These are phyloP conservation scores for Gymnopilus junonius DNA, from an alignment of 768 basidiomycete genomes.

Conservation along the genomic window DNA sequence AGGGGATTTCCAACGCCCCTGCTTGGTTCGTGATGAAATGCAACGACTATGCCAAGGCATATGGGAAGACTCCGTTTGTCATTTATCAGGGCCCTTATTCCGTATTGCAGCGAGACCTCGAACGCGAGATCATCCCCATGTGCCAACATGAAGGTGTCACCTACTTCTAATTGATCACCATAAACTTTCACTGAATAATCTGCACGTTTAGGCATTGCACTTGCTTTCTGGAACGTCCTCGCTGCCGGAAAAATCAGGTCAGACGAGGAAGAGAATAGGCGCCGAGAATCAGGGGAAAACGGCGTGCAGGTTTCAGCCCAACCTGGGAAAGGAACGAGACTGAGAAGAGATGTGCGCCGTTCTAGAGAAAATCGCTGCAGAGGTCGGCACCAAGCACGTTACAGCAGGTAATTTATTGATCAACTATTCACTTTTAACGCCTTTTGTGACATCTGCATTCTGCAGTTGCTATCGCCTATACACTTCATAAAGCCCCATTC, in stretches of 20 bases:
- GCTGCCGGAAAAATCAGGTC: constrained; percentile 53
- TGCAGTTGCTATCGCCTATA: constrained; percentile 56
- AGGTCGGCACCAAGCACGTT: constrained; percentile 47
- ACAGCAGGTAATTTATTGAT: constrained; percentile 46
- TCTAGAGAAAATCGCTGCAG: constrained; percentile 52
- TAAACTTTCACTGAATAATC: no score
- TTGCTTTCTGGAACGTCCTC: constrained; percentile 37
- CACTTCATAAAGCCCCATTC: constrained; percentile 38
- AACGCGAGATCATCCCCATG: constrained; percentile 58
- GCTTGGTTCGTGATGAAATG: constrained; percentile 53
- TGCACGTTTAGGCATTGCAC: constrained; percentile 30
- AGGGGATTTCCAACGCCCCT: constrained; percentile 48
- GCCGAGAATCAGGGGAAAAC: constrained; percentile 36
- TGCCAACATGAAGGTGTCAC: constrained; percentile 43
- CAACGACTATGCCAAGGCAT: constrained; percentile 53
- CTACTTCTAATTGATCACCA: constrained; percentile 15
- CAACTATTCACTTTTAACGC: no score
- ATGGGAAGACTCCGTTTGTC: constrained; percentile 53
- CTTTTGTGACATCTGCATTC: no score
- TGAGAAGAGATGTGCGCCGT: constrained; percentile 45
- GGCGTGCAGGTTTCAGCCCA: constrained; percentile 32
- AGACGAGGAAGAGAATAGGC: constrained; percentile 41
- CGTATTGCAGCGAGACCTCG: constrained; percentile 48
- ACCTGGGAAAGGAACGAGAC: constrained; percentile 51
- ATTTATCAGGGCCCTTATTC: constrained; percentile 56